phyloP scores from a whole-genome alignment of 1,139 yeast species.

The Hansenula lynferdii region DNA sequence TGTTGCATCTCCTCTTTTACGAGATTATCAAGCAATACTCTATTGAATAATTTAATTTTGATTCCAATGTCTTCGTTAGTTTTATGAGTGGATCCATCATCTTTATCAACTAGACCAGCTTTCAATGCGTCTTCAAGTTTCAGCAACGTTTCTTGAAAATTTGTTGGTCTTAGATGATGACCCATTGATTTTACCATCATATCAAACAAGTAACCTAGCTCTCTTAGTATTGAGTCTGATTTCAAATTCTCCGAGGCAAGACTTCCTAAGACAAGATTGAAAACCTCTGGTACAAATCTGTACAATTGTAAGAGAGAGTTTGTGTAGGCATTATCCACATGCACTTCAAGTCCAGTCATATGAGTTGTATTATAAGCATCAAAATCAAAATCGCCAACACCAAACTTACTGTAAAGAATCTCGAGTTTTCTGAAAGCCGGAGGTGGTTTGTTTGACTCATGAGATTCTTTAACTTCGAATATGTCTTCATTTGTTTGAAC shows the following conservation, averaged over 20 bases:
- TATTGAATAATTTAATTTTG: slow-evolving; percentile 48
- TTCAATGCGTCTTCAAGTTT: slow-evolving; percentile 41
- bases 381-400: slow-evolving; percentile 93
- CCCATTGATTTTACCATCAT: slow-evolving; percentile 86
- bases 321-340: slow-evolving; percentile 74
- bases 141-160: slow-evolving; percentile 54
- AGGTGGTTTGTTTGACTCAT: slow-evolving; percentile 42
- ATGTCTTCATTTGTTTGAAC: slow-evolving; percentile 17
- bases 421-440: slow-evolving; percentile 72
- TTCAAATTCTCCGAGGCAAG: slow-evolving; percentile 53
- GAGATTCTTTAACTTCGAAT: slow-evolving; percentile 22
- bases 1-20: slow-evolving; percentile 39
- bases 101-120: slow-evolving; percentile 49
- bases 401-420: slow-evolving; percentile 83
- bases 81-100: slow-evolving; percentile 26
- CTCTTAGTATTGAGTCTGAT: slow-evolving; percentile 56
- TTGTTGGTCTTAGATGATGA: slow-evolving; percentile 61
- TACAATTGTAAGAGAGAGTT: slow-evolving; percentile 82
- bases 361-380: slow-evolving; percentile 71
- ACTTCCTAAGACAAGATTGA: slow-evolving; percentile 54
- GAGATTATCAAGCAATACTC: slow-evolving; percentile 50
- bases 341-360: slow-evolving; percentile 86
- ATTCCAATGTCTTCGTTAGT: slow-evolving; percentile 24
- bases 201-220: slow-evolving; percentile 84
- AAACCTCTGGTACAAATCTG: slow-evolving; percentile 69